These are phyloP conservation scores for Penicillium polonicum DNA, from an alignment of 2,329 filamentous ascomycete genomes.

Conservation along the genomic window DNA sequence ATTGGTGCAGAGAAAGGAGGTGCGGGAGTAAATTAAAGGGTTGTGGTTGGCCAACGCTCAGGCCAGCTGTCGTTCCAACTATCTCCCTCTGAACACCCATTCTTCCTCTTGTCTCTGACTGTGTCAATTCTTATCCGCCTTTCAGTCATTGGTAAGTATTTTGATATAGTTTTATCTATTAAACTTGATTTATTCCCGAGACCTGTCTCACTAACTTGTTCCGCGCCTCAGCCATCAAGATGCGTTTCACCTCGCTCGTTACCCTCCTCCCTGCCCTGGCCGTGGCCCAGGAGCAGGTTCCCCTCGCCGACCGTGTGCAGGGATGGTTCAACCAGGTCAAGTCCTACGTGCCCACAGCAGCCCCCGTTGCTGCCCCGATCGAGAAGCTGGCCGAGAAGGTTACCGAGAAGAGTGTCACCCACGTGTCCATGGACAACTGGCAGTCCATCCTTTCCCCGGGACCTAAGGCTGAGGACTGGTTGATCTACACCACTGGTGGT, in stretches of 20 bases:
- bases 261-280: conserved; percentile 52
- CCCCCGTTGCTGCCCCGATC: conserved; percentile 33
- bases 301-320: conserved; percentile 47
- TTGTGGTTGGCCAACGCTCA: conserved; percentile 29
- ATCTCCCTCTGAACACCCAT: conserved; percentile 9
- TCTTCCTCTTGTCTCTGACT: conserved; percentile 13
- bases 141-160: conserved; percentile 3
- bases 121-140: conserved; percentile 7
- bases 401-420: conserved; percentile 51
- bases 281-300: conserved; percentile 59
- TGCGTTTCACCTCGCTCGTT: conserved; percentile 55
- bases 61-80: conserved; percentile 33
- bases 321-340: conserved; percentile 55
- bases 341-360: conserved; percentile 53
- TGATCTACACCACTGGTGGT: conserved; percentile 61
- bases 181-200: not conserved
- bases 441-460: conserved; percentile 50
- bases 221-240: conserved; percentile 35
- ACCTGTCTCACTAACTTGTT: conserved; percentile 11
- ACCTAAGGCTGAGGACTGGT: conserved; percentile 52
- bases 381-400: conserved; percentile 50
- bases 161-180: not conserved
- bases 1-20: conserved; percentile 2
- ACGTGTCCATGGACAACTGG: conserved; percentile 59
- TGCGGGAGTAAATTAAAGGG: conserved; percentile 2